Evolutionary conservation across 73 alveolate genomes (phyloP).

Genomic region (Halteria grandinella): DNA sequence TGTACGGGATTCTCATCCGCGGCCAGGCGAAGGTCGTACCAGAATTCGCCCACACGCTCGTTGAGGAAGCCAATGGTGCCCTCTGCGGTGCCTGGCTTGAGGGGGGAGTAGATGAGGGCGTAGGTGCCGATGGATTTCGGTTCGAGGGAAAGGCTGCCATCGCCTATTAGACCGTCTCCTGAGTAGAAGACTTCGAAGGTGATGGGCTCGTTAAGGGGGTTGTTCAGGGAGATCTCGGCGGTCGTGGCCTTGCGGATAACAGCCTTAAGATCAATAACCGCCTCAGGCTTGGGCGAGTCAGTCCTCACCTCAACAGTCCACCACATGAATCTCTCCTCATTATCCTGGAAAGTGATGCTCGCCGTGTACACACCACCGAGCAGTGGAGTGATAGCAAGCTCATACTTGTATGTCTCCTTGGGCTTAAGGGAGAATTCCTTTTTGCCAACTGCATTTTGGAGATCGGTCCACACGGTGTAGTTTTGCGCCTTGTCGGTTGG

Average conservation of each 20-base stretch:
- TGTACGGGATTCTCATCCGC: conserved; percentile 92
- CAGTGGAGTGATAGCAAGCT: conserved; percentile 90
- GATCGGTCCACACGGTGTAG: conserved; percentile 95
- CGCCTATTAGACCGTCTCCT: conserved; percentile 95
- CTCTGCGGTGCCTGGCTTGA: conserved; percentile 87
- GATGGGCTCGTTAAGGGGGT: conserved; percentile 92
- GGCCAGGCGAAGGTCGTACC: conserved; percentile 91
- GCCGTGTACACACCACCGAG: conserved; percentile 96
- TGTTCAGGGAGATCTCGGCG: conserved; percentile 89
- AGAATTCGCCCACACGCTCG: conserved; percentile 96
- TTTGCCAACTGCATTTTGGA: conserved; percentile 92
- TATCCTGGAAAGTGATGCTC: conserved; percentile 91
- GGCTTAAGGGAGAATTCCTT: conserved; percentile 70
- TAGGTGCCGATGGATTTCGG: conserved; percentile 86
- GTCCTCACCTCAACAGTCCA: conserved; percentile 95
- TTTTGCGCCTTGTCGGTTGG: conserved; percentile 81
- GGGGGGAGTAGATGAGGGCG: conserved; percentile 92
- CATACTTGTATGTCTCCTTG: conserved; percentile 68
- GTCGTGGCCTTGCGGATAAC: conserved; percentile 90
- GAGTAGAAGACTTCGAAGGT: conserved; percentile 92
- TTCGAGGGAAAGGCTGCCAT: conserved; percentile 77
- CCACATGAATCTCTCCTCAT: conserved; percentile 94
- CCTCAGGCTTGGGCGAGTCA: conserved; percentile 90
- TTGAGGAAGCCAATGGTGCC: conserved; percentile 93
- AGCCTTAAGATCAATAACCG: conserved; percentile 85